These are phyloP conservation scores for Stemphylium beticola DNA, from an alignment of 2,329 filamentous ascomycete genomes.

Conservation along the genomic window DNA sequence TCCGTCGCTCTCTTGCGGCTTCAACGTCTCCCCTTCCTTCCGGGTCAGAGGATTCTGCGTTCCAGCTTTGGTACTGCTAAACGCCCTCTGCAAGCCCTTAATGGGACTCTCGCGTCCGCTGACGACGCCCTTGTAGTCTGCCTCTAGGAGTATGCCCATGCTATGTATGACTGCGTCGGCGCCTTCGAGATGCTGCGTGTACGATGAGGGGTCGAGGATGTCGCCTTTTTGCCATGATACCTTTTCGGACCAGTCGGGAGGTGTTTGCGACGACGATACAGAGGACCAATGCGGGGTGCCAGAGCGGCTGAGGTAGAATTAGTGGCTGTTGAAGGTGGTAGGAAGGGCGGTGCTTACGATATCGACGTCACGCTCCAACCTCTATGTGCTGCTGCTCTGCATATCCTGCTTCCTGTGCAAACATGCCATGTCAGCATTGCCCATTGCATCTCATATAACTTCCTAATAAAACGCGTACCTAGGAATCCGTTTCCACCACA, in stretches of 20 bases:
- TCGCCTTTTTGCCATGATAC: constrained; percentile 90
- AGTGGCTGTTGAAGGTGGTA: constrained; percentile 3
- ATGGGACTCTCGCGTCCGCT: constrained; percentile 84
- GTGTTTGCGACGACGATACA: constrained; percentile 71
- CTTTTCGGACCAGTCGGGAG: constrained; percentile 80
- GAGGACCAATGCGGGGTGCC: constrained; percentile 86
- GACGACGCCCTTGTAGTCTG: constrained; percentile 94
- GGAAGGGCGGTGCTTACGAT: constrained; percentile 63
- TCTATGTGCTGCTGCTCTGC: constrained; percentile 81
- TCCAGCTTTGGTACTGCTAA: constrained; percentile 68
- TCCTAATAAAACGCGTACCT: constrained; percentile 55
- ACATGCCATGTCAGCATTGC: not conserved
- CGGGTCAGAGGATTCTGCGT: constrained; percentile 74
- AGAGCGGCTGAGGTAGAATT: constrained; percentile 69
- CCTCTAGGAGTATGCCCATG: constrained; percentile 95
- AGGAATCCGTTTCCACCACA: constrained; percentile 94
- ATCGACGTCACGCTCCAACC: constrained; percentile 94
- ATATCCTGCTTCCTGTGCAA: constrained; percentile 75
- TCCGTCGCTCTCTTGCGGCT: constrained; percentile 69
- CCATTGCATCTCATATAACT: not conserved
- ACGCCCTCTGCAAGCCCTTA: constrained; percentile 77
- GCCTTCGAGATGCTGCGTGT: constrained; percentile 74
- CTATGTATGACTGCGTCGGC: constrained; percentile 90
- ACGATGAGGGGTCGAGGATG: constrained; percentile 81
- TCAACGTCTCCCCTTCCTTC: constrained; percentile 63